These are phyloP conservation scores for Escovopsis weberi DNA, from an alignment of 2,329 filamentous ascomycete genomes.

Conservation along the genomic window DNA sequence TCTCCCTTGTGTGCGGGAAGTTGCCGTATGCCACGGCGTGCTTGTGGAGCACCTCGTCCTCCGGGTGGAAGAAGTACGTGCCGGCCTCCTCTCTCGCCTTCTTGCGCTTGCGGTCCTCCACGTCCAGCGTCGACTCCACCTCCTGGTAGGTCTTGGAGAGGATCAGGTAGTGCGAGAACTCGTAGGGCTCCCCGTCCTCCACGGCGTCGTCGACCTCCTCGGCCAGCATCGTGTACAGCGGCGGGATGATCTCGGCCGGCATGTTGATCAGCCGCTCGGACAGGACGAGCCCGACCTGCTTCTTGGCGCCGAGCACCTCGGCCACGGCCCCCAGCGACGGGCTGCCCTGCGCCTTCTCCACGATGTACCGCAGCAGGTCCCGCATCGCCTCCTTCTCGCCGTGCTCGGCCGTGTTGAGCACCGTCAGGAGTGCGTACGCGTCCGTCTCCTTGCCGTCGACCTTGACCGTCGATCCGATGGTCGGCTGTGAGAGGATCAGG, in stretches of 20 bases:
- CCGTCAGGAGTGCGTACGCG: conserved; percentile 82
- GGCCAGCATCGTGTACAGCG: conserved; percentile 86
- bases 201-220: conserved; percentile 84
- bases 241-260: conserved; percentile 81
- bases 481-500: conserved; percentile 71
- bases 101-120: conserved; percentile 45
- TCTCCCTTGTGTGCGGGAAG: conserved; percentile 68
- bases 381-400: conserved; percentile 59
- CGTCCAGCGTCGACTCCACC: conserved; percentile 65
- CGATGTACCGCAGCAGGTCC: conserved; percentile 57
- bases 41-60: conserved; percentile 78
- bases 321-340: conserved; percentile 41
- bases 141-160: conserved; percentile 88
- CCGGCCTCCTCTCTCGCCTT: conserved; percentile 47
- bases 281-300: conserved; percentile 71
- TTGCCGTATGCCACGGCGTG: conserved; percentile 55
- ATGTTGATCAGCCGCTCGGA: conserved; percentile 93
- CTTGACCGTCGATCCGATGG: conserved; percentile 89
- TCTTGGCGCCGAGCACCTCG: conserved; percentile 35
- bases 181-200: conserved; percentile 81
- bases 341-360: conserved; percentile 37
- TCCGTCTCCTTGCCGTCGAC: conserved; percentile 90
- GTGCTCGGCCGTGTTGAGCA: conserved; percentile 70
- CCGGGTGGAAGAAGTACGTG: conserved; percentile 84
- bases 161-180: conserved; percentile 85